phyloP scores from a whole-genome alignment of 768 basidiomycete species.

The Xerocomellus dryophilus region DNA sequence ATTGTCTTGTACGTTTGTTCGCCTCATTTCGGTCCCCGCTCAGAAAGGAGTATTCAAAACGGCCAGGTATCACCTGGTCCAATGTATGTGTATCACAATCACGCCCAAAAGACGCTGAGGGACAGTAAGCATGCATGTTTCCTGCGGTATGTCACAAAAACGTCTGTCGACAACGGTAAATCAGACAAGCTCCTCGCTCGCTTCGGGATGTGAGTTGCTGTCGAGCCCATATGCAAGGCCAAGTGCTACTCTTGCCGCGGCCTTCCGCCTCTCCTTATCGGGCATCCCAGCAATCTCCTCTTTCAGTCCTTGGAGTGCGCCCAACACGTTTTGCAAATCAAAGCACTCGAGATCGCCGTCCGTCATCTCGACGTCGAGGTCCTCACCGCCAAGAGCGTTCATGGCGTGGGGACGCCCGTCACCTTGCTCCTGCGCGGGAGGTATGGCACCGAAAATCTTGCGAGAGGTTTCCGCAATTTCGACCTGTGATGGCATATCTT shows the following conservation, averaged over 20 bases:
- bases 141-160: background rate
- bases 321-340: constrained; percentile 60
- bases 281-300: constrained; percentile 68
- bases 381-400: constrained; percentile 3
- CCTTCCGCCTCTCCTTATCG: constrained; percentile 57
- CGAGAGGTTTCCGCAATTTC: constrained; percentile 50
- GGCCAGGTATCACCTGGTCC: too few relatives aligned
- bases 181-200: constrained; percentile 8
- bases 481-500: constrained; percentile 45
- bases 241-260: constrained; percentile 70
- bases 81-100: constrained; percentile 1
- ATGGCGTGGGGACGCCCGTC: background rate
- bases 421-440: constrained; percentile 13
- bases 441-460: constrained; percentile 45
- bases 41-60: too few relatives aligned
- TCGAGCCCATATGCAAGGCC: constrained; percentile 67
- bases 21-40: background rate
- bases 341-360: constrained; percentile 48
- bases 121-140: background rate
- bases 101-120: background rate
- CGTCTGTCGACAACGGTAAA: background rate
- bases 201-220: constrained; percentile 1
- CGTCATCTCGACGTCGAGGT: constrained; percentile 26
- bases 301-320: constrained; percentile 65
- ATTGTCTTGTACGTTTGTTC: constrained; percentile 1